Conservation (phyloP, 257 asterid species). For the Jasminum sambac region DNA sequence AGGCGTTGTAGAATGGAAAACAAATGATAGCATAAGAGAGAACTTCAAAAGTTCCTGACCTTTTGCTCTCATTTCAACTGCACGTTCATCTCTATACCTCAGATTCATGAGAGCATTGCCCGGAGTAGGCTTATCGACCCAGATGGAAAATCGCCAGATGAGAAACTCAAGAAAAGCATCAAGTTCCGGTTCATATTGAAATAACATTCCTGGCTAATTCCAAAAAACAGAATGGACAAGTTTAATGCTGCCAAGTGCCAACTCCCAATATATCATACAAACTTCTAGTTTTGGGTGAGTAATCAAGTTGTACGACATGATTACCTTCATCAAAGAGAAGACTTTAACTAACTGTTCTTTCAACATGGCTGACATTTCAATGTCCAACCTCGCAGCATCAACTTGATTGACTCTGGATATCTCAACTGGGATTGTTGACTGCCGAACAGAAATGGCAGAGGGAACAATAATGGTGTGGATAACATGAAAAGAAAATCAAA, state of each 20-base stretch:
- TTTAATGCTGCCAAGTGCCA: constrained; percentile 34
- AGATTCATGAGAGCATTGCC: constrained; percentile 86
- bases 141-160: constrained; percentile 93
- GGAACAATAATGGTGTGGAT: constrained; percentile 6
- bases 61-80: constrained; percentile 70
- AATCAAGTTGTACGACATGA: constrained; percentile 21
- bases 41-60: constrained; percentile 43
- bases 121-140: constrained; percentile 99
- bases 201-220: constrained; percentile 98
- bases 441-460: constrained; percentile 28
- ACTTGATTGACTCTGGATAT: constrained; percentile 90
- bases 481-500: constrained; percentile 8
- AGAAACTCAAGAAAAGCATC: constrained; percentile 93
- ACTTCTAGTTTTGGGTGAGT: constrained; percentile 16
- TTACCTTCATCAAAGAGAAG: constrained; percentile 88
- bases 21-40: constrained; percentile 19
- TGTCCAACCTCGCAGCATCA: constrained; percentile 87
- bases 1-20: constrained; percentile 6
- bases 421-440: constrained; percentile 71
- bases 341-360: constrained; percentile 92
- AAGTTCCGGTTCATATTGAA: constrained; percentile 94
- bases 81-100: constrained; percentile 90
- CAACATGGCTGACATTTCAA: constrained; percentile 97
- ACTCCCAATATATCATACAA: constrained; percentile 24
- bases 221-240: constrained; percentile 48